These are phyloP conservation scores for Penicilliopsis zonata DNA, from an alignment of 495 filamentous ascomycete genomes.

Conservation along the genomic window DNA sequence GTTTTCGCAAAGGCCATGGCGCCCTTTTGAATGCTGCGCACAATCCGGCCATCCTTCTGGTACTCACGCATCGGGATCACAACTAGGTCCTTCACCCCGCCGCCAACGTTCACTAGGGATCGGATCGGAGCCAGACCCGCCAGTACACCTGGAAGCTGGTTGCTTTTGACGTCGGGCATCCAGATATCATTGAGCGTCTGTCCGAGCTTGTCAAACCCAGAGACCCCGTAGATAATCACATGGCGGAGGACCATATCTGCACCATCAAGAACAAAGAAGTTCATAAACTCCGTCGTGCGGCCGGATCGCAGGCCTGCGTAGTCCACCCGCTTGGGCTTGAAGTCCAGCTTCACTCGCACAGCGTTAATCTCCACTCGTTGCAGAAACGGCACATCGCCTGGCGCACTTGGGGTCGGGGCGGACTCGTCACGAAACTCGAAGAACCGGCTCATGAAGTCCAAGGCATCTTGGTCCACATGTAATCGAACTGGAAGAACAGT, in stretches of 20 bases:
- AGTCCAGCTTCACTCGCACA: conserved; percentile 76
- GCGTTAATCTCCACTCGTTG: conserved; percentile 82
- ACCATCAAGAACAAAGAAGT: conserved; percentile 87
- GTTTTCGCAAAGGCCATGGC: conserved; percentile 81
- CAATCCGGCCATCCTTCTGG: conserved; percentile 81
- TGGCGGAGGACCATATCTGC: conserved; percentile 78
- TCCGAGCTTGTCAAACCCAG: conserved; percentile 79
- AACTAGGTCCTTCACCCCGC: conserved; percentile 73
- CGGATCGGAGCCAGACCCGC: conserved; percentile 84
- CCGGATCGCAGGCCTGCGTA: conserved; percentile 91
- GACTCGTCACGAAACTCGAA: conserved; percentile 92
- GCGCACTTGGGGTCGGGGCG: conserved; percentile 30
- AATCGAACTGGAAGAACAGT: conserved; percentile 78
- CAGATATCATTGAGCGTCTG: conserved; percentile 88
- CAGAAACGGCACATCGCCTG: conserved; percentile 72
- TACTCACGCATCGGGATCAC: conserved; percentile 88
- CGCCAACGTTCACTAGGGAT: conserved; percentile 79
- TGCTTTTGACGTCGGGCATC: conserved; percentile 87
- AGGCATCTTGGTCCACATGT: conserved; percentile 94
- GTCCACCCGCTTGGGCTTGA: conserved; percentile 95
- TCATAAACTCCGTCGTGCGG: conserved; percentile 99
- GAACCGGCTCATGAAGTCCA: conserved; percentile 94
- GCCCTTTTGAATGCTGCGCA: conserved; percentile 85
- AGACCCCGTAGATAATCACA: conserved; percentile 83
- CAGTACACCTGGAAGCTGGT: conserved; percentile 80